Percentiles rank a stretch among this genome's conserved stretches.
Evolutionary conservation across 1,284 basidiomycete genomes (phyloP).

Genomic region (Pseudozyma flocculosa): DNA sequence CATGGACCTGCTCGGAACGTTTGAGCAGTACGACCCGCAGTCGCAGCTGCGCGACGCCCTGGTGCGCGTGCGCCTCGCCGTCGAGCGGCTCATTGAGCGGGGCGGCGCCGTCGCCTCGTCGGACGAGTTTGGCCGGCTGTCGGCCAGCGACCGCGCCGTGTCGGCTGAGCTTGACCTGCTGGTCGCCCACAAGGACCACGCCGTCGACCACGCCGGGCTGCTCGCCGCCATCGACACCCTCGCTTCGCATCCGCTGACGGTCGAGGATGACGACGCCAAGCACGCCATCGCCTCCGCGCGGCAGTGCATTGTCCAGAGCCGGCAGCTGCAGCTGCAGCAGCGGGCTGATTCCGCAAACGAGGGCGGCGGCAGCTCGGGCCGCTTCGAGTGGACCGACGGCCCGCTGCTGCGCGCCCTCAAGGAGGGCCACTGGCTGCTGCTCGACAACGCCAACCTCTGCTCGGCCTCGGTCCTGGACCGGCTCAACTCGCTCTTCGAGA

Average conservation of each 20-base stretch:
- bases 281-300: background rate
- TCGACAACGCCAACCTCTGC: slow-evolving; percentile 93
- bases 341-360: background rate
- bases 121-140: background rate
- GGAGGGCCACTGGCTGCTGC: slow-evolving; percentile 82
- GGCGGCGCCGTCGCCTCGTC: background rate
- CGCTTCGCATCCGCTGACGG: background rate
- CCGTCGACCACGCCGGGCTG: background rate
- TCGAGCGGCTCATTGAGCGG: slow-evolving; percentile 11
- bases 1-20: slow-evolving; percentile 89
- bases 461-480: slow-evolving; percentile 93
- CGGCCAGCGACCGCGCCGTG: background rate
- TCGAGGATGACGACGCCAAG: background rate
- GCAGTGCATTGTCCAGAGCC: background rate
- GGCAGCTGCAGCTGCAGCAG: slow-evolving; percentile 3
- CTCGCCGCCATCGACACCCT: background rate
- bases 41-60: slow-evolving; percentile 11
- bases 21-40: slow-evolving; percentile 72
- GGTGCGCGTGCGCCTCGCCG: slow-evolving; percentile 9
- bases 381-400: slow-evolving; percentile 95
- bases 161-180: background rate
- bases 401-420: slow-evolving; percentile 86
- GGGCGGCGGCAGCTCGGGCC: slow-evolving; percentile 59
- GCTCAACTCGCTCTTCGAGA: slow-evolving; percentile 93
- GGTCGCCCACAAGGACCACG: background rate